Evolutionary conservation across 2,329 filamentous ascomycete genomes (phyloP), one percentile per base, ranked within the genome.

Genomic region (Talaromyces rugulosus): DNA sequence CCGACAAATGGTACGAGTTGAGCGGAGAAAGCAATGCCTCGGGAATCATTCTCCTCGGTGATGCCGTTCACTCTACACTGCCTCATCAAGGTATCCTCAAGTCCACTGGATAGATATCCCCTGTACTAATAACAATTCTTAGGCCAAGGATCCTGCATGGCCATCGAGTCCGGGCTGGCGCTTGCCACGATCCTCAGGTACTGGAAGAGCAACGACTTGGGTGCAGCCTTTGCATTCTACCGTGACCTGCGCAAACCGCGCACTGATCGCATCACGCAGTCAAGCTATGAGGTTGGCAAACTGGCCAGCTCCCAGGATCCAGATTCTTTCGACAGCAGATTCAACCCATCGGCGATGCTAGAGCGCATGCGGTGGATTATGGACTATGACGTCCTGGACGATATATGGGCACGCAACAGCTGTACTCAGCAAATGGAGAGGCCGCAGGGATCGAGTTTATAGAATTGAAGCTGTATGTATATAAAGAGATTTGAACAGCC

Each of bases 301-400:
- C 63, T 75, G 51, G 73, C 73, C 11, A 74, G 71, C 59, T 71
- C 73, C 3, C 72, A 75, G 56, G 65, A 70, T 1, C 71, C 72
- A 1, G 69, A 74, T 33, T 60, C 67, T n/a, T 60, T 72, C 63
- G 68, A 67, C 34, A 56, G 64, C 12, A 67, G 63, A 8, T 73
- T 75, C 61, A 70, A 70, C 34, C 70, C 72, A 0, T 59, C 65
- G 11, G 64, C 65, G 23, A 47, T 74, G 31, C 62, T 56, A 31
- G 72, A 74, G 63, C 68, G 72, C 2, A 75, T 75, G 73, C 71
- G 63, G 63, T 75, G 73, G 72, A 70, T 74, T 42, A 75, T 74
- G 73, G 73, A 74, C 60, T 74, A 72, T 51, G 70, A 74, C 64
- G 65, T 75, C 8, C 60, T 75, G 50, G 70, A 67, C 14, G 71